These are phyloP conservation scores for Solanum clarkiae DNA, from an alignment of 257 asterid species.

Conservation along the genomic window DNA sequence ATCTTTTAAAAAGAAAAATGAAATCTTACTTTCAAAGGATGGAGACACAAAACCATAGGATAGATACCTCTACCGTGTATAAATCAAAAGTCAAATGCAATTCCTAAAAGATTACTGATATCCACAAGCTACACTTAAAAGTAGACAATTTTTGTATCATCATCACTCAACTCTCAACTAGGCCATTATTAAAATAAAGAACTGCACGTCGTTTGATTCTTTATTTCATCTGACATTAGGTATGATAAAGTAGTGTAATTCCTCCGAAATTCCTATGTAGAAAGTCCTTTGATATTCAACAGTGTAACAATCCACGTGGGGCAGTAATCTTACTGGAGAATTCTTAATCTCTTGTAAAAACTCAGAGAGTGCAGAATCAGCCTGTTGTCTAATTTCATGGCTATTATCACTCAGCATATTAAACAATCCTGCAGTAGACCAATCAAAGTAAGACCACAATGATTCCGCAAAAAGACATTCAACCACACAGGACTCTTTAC, in stretches of 20 bases:
- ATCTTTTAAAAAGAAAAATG: background rate
- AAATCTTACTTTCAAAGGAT: background rate
- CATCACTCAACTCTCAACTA: background rate
- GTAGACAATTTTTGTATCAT: background rate
- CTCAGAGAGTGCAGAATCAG: slow-evolving; percentile 98
- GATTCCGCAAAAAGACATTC: background rate
- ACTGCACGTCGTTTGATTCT: background rate
- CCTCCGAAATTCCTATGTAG: background rate
- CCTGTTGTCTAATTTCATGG: slow-evolving; percentile 98
- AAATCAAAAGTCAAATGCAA: background rate
- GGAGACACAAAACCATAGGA: background rate
- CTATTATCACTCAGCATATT: slow-evolving; percentile 97
- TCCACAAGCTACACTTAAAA: background rate
- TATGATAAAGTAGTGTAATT: background rate
- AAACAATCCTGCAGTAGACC: slow-evolving; percentile 64
- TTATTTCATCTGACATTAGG: background rate
- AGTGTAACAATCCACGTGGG: background rate
- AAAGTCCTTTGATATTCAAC: background rate
- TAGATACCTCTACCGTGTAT: background rate
- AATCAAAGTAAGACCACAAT: slow-evolving; percentile 1
- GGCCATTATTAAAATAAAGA: background rate
- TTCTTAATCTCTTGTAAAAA: slow-evolving; percentile 98
- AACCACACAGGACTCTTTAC: background rate
- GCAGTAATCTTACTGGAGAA: slow-evolving; percentile 73
- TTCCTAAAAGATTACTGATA: background rate